Conservation (phyloP, 2,329 filamentous ascomycete species). For the Trichoderma hamatum region DNA sequence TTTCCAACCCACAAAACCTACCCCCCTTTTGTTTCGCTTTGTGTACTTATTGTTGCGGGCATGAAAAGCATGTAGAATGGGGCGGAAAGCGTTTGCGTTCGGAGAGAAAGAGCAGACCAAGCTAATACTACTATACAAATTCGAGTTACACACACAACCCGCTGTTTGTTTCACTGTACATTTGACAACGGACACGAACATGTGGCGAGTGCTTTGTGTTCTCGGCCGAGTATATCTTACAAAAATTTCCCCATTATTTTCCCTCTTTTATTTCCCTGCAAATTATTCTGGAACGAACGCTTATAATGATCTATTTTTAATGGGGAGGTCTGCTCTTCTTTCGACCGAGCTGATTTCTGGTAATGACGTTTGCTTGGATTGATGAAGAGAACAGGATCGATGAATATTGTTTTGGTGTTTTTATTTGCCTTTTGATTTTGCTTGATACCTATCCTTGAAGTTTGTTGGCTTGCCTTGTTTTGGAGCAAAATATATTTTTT, state of each 20-base stretch:
- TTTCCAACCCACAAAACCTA: background rate
- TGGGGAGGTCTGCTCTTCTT: conserved; percentile 23
- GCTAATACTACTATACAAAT: conserved; percentile 38
- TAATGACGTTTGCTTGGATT: conserved; percentile 26
- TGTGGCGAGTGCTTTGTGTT: background rate
- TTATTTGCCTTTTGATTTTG: conserved; percentile 9
- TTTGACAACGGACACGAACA: conserved; percentile 2
- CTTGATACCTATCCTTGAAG: conserved; percentile 18
- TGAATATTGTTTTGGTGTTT: background rate
- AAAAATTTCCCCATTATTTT: conserved; percentile 9
- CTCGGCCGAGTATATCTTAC: conserved; percentile 7
- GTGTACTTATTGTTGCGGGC: conserved; percentile 34
- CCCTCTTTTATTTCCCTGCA: background rate
- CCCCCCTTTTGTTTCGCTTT: conserved; percentile 25
- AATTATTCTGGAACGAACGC: conserved; percentile 23
- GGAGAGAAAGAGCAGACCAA: conserved; percentile 35
- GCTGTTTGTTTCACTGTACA: conserved; percentile 28
- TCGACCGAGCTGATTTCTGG: conserved; percentile 21
- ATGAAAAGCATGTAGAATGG: conserved; percentile 35
- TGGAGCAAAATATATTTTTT: conserved; percentile 1
- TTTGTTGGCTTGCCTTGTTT: conserved; percentile 7
- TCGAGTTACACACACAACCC: conserved; percentile 33
- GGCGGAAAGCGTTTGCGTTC: conserved; percentile 26
- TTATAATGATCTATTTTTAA: conserved; percentile 28
- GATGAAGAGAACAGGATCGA: conserved; percentile 25